Base-by-base conservation (phyloP, 164 flowering plant genomes). In the Euptelea pleiosperma region DNA sequence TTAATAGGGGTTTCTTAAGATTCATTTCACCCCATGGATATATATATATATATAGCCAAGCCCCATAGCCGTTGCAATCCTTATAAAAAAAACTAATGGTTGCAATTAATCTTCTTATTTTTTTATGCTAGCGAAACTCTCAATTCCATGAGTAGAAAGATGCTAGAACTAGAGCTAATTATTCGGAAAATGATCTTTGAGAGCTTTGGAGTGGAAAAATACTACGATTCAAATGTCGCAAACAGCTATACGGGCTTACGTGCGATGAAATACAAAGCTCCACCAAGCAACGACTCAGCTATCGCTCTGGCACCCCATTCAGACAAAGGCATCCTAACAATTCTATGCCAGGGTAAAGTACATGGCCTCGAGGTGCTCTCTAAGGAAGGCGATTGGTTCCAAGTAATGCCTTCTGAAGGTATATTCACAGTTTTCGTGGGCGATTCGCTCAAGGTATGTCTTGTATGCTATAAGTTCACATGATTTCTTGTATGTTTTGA, bases 361-460 rank as follows among this genome's bases (percentile, higher is more conserved):
- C 65, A 75, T 9, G 82, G 87, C 2, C 73, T 82, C 1, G 75
- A 79, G 49, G 48, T 82, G 8, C 55, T 61, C 14, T 57, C 80
- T 36, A 70, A 72, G 42, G 54, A 60, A 9, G 79, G 75, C 12
- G 22, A 62, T 3, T 82, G 84, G 82, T 14, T 58, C 11, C 52
- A 60, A 8, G 57, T 76, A 2, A 8, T 30, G 5, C 33, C 57
- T 6, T 55, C 69, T 0, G 14, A 49, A 24, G 64, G 62, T 28
- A 43, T 68, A 15, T 78, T 77, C 47, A 14, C 67, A 0, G 66
- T 74, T 29, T 3, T 79, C 3, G 58, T 71, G 10, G 87, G 84
- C 0, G 84, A 82, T 19, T 19, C 70, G 4, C 67, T 82, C 40
- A 70, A 63, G 81, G 86, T 75, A 55, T 8, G 46, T 31, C 6